Evolutionary conservation across 2,329 filamentous ascomycete genomes (phyloP), one percentile per base, ranked within the genome.

Genomic region (Didymellaceae sp.): DNA sequence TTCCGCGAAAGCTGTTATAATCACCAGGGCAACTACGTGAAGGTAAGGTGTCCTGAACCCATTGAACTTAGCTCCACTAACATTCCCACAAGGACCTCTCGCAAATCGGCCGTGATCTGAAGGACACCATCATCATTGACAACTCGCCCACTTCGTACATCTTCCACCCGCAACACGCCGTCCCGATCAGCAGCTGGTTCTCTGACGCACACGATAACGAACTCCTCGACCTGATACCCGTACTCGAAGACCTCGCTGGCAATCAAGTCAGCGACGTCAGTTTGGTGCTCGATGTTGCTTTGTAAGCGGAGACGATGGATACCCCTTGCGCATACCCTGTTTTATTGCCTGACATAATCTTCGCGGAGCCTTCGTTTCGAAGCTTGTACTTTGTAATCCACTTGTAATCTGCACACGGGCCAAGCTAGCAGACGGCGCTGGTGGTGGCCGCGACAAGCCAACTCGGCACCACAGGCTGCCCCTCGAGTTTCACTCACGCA

Each of bases 171-270:
- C 93, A 99, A 78, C 94, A 99, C 74, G 94, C 94, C 54, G 93
- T 99, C 40, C 94, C 94, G 20, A 99, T 99, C 78, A 97, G 92
- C 83, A 97, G 93, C 81, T 99, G 94, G 94, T 99, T 99, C 79
- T 97, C 92, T 61, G 94, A 99, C 77, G 94, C 94, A 55, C 94
- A 99, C 76, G 94, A 99, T 79, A 99, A 99, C 77, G 94, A 99
- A 81, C 83, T 99, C 56, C 82, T 99, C 68, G 94, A 99, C 74
- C 81, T 99, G 66, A 97, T 99, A 74, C 94, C 94, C 44, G 94
- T 99, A 66, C 90, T 99, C 61, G 94, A 99, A 81, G 94, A 99
- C 76, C 82, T 99, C 70, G 93, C 94, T 56, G 88, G 89, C 62
- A 76, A 86, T 53, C 89, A 93, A 72, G 94, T 99, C 55, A 85